Evolutionary conservation across 2,329 filamentous ascomycete species (phyloP), one percentile per base, ranked within the genome.

Genomic region (Monilinia aucupariae): DNA sequence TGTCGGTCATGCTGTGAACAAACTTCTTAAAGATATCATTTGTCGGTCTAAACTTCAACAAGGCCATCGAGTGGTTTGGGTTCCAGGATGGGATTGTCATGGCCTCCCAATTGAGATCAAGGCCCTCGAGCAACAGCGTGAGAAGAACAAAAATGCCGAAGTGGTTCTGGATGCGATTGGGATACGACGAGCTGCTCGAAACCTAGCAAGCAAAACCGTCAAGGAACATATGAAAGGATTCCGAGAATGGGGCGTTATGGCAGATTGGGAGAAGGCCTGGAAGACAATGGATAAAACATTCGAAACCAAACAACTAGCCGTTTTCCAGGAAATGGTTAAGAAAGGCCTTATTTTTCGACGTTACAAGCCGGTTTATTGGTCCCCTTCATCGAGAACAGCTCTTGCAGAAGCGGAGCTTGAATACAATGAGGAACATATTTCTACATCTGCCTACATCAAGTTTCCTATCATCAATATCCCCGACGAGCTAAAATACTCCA

Each of bases 11-110:
- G 92, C 94, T 43, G 79, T 99, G 73, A 99, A 99, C 77, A 99
- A 99, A 78, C 88, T 97, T 69, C 81, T 96, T 64, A 99, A 99
- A 79, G 94, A 99, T 76, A 90, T 97, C 71, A 90, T 96, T 66
- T 82, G 92, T 69, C 85, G 94, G 48, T 86, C 88, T 65, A 86
- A 96, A 77, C 79, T 97, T 65, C 85, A 90, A 65, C 83, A 88
- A 72, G 94, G 81, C 22, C 87, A 84, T 69, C 82, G 85, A 66
- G 87, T 97, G 41, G 81, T 86, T 47, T 99, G 96, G 72, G 81
- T 92, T 20, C 94, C 94, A 2, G 93, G 94, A 52, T 99, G 94
- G 94, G 96, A 99, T 74, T 99, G 94, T 69, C 94, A 99, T 79
- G 94, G 94, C 0, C 82, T 99, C 55, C 94, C 94, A 0, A 99